These are phyloP conservation scores for Rhizopogon sp. DNA, from an alignment of 768 basidiomycete genomes.

Conservation along the genomic window DNA sequence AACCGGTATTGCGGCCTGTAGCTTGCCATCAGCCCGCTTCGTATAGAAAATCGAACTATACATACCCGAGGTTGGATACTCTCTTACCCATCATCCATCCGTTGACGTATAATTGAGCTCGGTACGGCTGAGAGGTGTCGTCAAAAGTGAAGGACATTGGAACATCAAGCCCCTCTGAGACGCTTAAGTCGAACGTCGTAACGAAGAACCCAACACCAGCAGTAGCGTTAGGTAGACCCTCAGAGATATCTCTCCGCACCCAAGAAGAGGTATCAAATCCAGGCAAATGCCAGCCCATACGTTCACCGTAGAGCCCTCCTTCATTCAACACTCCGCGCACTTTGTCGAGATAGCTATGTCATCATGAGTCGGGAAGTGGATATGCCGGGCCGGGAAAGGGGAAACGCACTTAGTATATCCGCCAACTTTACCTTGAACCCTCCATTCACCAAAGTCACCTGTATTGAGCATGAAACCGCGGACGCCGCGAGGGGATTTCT, in stretches of 20 bases:
- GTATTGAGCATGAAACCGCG: slow-evolving; percentile 67
- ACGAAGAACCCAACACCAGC: slow-evolving; percentile 83
- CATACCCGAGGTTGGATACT: slow-evolving; percentile 65
- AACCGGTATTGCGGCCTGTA: slow-evolving; percentile 74
- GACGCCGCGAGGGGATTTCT: slow-evolving; percentile 74
- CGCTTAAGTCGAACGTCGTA: slow-evolving; percentile 60
- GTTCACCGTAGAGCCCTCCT: slow-evolving; percentile 68
- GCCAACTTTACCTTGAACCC: slow-evolving; percentile 73
- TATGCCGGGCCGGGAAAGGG: background rate
- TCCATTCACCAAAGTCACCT: slow-evolving; percentile 61
- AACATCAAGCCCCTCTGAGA: slow-evolving; percentile 59
- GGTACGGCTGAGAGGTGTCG: slow-evolving; percentile 59
- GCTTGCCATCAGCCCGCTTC: background rate
- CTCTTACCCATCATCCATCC: slow-evolving; percentile 90
- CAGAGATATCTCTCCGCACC: slow-evolving; percentile 47
- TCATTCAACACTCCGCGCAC: slow-evolving; percentile 66
- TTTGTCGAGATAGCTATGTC: slow-evolving; percentile 67
- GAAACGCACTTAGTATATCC: slow-evolving; percentile 54
- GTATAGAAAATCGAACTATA: slow-evolving; percentile 1
- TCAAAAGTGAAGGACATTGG: slow-evolving; percentile 71
- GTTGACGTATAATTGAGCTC: slow-evolving; percentile 73
- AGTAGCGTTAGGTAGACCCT: slow-evolving; percentile 49
- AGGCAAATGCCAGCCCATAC: slow-evolving; percentile 71
- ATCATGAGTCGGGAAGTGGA: background rate
- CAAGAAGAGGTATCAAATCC: slow-evolving; percentile 62